phyloP scores from a whole-genome alignment of 176 grass and related monocot genomes.

The Pharus latifolius region DNA sequence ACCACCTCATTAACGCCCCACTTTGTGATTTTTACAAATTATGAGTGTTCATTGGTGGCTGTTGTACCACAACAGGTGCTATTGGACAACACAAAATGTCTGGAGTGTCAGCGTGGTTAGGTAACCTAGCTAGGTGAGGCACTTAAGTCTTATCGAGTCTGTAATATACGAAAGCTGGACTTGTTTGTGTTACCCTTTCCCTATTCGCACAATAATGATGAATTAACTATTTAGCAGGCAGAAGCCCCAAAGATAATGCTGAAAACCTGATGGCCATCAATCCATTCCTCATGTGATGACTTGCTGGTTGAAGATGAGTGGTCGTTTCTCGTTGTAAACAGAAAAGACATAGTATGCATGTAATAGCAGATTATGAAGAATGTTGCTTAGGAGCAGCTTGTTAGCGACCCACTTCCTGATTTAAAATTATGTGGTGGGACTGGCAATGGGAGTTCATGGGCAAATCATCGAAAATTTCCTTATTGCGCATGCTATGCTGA shows the following conservation, averaged over 20 bases:
- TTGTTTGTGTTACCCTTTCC: neutral
- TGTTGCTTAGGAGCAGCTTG: neutral
- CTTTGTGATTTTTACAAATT: neutral
- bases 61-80: slow-evolving; percentile 43
- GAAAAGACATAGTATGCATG: neutral
- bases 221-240: neutral
- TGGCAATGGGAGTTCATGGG: neutral
- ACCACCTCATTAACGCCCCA: neutral
- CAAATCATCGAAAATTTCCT: neutral
- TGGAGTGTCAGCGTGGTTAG: slow-evolving; percentile 72
- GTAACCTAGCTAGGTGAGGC: neutral
- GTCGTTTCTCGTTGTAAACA: neutral
- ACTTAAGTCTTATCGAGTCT: neutral
- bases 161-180: neutral
- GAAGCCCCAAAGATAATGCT: neutral
- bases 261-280: neutral
- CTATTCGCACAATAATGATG: too few relatives aligned
- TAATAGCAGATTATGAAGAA: neutral
- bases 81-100: slow-evolving; percentile 60
- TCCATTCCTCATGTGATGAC: neutral
- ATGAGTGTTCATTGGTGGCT: neutral
- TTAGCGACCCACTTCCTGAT: neutral
- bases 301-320: neutral
- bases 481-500: neutral
- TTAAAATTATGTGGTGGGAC: neutral